Evolutionary conservation across 2,329 filamentous ascomycete genomes (phyloP).

Genomic region (Exophiala phaeomuriformis): DNA sequence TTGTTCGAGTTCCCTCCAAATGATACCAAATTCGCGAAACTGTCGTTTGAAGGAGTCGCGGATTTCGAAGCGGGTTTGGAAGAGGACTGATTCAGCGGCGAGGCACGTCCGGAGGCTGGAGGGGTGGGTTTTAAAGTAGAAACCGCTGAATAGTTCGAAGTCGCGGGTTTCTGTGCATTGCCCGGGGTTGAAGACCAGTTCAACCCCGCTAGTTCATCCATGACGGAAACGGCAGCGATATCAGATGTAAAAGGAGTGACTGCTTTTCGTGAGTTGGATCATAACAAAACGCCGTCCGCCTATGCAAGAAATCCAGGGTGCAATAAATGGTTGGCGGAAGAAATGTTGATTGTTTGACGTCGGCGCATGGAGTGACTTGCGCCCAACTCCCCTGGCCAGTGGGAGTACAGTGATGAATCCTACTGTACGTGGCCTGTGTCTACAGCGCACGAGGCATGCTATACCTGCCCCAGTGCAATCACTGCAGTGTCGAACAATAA

Average conservation of each 20-base stretch:
- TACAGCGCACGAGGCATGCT: neutral
- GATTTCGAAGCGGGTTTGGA: conserved; percentile 36
- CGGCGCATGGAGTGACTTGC: neutral
- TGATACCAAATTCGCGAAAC: conserved; percentile 60
- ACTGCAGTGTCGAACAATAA: too few species aligned
- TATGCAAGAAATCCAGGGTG: neutral
- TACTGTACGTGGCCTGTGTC: neutral
- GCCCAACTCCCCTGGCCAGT: neutral
- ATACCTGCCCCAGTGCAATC: too few species aligned
- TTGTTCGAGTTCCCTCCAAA: conserved; percentile 49
- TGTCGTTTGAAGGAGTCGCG: conserved; percentile 40
- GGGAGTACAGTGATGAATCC: too few species aligned
- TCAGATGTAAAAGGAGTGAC: conserved; percentile 1
- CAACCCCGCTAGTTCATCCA: conserved; percentile 44
- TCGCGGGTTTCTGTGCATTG: conserved; percentile 32
- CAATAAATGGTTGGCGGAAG: neutral
- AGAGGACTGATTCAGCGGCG: conserved; percentile 34
- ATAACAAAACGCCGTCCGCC: neutral
- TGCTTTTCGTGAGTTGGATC: neutral
- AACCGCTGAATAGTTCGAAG: conserved; percentile 33
- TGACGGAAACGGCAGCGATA: conserved; percentile 22
- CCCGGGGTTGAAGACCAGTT: conserved; percentile 38
- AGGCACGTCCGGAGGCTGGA: conserved; percentile 38
- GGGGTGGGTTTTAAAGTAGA: conserved; percentile 34
- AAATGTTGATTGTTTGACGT: neutral